A percentile compares a stretch with the other conserved stretches of the same genome.
Conservation (phyloP, 495 filamentous ascomycete genomes). For the Oleoguttula mirabilis region DNA sequence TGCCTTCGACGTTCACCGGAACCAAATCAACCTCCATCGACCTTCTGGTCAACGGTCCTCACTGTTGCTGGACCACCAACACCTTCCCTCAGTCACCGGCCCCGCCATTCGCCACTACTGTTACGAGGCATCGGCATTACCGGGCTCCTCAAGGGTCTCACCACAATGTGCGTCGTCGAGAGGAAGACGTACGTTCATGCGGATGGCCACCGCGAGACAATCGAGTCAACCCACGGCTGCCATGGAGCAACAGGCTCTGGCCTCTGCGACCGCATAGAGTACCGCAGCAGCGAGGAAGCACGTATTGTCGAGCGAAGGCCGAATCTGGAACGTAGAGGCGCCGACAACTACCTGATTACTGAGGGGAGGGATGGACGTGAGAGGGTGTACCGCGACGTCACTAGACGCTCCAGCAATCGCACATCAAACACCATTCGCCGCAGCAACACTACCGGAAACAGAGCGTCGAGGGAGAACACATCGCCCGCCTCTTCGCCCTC, state of each 20-base stretch:
- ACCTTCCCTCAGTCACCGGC: too few relatives aligned
- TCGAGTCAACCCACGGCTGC: slow-evolving; percentile 2
- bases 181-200: slow-evolving; percentile 3
- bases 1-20: too few relatives aligned
- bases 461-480: background rate
- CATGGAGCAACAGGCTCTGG: slow-evolving; percentile 1
- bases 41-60: too few relatives aligned
- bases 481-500: slow-evolving; percentile 4
- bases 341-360: slow-evolving; percentile 7
- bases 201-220: background rate
- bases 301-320: slow-evolving; percentile 6
- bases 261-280: slow-evolving; percentile 5
- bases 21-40: too few relatives aligned
- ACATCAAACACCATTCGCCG: slow-evolving; percentile 5
- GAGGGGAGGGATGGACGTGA: slow-evolving; percentile 6
- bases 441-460: slow-evolving; percentile 1
- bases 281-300: slow-evolving; percentile 1
- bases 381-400: slow-evolving; percentile 11
- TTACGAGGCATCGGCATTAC: too few relatives aligned
- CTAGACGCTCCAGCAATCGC: slow-evolving; percentile 1
- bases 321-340: background rate
- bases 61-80: too few relatives aligned
- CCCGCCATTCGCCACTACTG: too few relatives aligned
- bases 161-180: slow-evolving; percentile 15
- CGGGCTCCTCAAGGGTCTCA: too few relatives aligned